Percentiles rank a stretch among this genome's conserved stretches.
Conservation (phyloP, 2,329 filamentous ascomycete species). For the Neopestalotiopsis sp. region DNA sequence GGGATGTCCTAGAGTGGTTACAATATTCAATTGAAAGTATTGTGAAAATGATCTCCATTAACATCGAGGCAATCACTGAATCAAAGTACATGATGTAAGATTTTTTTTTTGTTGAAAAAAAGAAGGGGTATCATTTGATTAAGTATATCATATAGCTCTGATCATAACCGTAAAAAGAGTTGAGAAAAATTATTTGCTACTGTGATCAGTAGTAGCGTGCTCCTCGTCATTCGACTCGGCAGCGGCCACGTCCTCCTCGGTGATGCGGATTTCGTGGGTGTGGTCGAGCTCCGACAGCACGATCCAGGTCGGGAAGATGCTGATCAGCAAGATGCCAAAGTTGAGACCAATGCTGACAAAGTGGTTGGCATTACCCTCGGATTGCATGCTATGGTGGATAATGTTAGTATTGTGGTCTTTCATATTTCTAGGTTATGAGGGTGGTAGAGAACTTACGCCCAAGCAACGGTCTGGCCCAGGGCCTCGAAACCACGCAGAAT, state of each 20-base stretch:
- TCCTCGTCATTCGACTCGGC: constrained; percentile 12
- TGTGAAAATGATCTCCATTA: not conserved
- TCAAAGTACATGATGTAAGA: not conserved
- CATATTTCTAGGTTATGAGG: not conserved
- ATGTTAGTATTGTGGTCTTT: not conserved
- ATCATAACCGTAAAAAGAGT: not conserved
- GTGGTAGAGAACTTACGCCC: constrained; percentile 31
- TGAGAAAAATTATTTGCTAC: constrained; percentile 7
- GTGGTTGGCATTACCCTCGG: constrained; percentile 37
- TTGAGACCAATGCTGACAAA: constrained; percentile 39
- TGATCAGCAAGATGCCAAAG: constrained; percentile 36
- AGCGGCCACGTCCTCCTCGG: constrained; percentile 10
- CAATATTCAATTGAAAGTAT: not conserved
- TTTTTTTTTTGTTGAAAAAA: not conserved
- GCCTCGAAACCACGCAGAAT: constrained; percentile 38
- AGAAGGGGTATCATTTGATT: constrained; percentile 1
- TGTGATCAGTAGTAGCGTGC: not conserved
- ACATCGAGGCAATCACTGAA: not conserved
- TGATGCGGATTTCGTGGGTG: constrained; percentile 32
- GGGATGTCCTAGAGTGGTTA: too few species aligned
- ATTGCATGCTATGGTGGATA: constrained; percentile 33
- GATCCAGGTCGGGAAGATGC: constrained; percentile 36
- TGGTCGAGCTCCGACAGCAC: constrained; percentile 37
- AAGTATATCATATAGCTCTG: not conserved
- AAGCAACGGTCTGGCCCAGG: constrained; percentile 38